Base-by-base conservation (phyloP, 1,284 basidiomycete genomes). In the Trametes versicolor region DNA sequence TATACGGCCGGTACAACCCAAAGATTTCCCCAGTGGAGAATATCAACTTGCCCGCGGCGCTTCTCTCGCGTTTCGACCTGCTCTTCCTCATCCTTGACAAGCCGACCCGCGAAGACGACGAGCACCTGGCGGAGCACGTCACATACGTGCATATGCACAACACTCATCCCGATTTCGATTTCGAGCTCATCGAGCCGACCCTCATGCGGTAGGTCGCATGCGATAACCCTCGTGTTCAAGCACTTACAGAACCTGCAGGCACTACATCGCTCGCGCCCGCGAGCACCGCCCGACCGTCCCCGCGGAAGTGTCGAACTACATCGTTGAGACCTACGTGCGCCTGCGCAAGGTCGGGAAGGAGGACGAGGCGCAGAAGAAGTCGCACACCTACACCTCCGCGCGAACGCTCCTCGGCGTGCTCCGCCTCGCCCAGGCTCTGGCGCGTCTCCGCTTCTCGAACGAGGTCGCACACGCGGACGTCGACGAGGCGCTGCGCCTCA, bases 101-200 rank as follows among this genome's bases (percentile, higher is more conserved):
- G 70, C 97, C 98, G 1, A 88, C 88, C 4, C 84, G 96, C 66
- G 97, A 99, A 71, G 95, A 96, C 72, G 98, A 99, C 74, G 97
- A 99, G 78, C 85, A 96, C 54, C 87, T 99, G 15, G 98, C 98
- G 5, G 92, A 98, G 77, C 98, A 99, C 80, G 96, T 99, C 66
- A 98, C 98, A 0, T 92, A 96, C 74, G 98, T 99, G 19, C 98
- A 99, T 78, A 99, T 99, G 98, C 86, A 95, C 81, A 96, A 92
- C 66, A 83, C 83, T 15, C 97, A 98, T 74, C 98, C 98, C 0
- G 86, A 89, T 63, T 85, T 98, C 29, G 91, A 94, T 64, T 85
- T 93, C 70, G 93, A 96, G 55, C 87, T 95, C 13, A 85, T 99
- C 56, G 90, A 94, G 53, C 96, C 97, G 6, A 83, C 85, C 15